Evolutionary conservation across 179 eudicot genomes (phyloP).

Genomic region (Carnegiea gigantea): DNA sequence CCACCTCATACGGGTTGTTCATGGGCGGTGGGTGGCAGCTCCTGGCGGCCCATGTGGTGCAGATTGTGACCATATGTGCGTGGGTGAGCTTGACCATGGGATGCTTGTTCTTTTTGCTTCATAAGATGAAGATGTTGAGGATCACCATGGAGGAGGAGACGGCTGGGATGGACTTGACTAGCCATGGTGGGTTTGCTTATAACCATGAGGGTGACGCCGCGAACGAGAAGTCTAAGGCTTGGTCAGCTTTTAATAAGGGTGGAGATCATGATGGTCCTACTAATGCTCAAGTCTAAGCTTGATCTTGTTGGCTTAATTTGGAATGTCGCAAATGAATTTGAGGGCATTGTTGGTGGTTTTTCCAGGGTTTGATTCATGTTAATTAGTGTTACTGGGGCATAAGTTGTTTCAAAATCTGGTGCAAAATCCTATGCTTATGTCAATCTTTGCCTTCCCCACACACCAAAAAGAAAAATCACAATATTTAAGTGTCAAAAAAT

Average conservation of each 20-base stretch:
- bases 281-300: background rate
- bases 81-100: constrained; percentile 45
- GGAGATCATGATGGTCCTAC: background rate
- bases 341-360: background rate
- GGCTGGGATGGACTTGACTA: constrained; percentile 36
- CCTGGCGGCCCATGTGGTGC: constrained; percentile 33
- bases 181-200: constrained; percentile 42
- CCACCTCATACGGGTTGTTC: constrained; percentile 30
- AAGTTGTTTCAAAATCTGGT: too few species aligned
- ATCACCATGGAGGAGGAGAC: constrained; percentile 34
- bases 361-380: too few species aligned
- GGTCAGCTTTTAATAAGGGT: background rate
- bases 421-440: too few species aligned
- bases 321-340: background rate
- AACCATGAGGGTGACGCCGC: constrained; percentile 18
- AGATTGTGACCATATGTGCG: constrained; percentile 23
- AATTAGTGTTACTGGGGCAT: too few species aligned
- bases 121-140: constrained; percentile 34
- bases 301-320: background rate
- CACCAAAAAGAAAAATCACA: too few species aligned
- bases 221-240: constrained; percentile 10
- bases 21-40: constrained; percentile 39
- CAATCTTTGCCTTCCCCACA: too few species aligned
- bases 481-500: too few species aligned
- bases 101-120: constrained; percentile 23